Base-by-base conservation (phyloP, 495 filamentous ascomycete species). In the Sordaria brevicollis region DNA sequence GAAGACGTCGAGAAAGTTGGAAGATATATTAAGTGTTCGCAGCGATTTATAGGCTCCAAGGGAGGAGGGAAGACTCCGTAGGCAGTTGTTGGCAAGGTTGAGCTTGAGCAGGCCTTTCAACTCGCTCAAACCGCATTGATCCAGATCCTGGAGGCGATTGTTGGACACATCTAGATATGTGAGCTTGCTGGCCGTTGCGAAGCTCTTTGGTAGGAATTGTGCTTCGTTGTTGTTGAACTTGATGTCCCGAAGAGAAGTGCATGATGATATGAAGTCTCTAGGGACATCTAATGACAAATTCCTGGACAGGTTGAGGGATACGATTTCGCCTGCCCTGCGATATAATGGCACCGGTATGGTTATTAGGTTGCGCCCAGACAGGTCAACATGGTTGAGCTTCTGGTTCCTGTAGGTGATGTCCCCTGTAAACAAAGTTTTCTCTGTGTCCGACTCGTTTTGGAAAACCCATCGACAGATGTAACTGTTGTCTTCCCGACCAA, bases 401-500 rank as follows among this genome's bases (percentile, higher is more conserved):
- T 93, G 89, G 77, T 90, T 86, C 72, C 91, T 92, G 62, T 96
- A 89, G 5, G 90, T 93, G 11, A 93, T 88, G 65, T 98, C 94
- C 70, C 90, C 80, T 3, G 81, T 78, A 35, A 75, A 74, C 57
- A 81, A 76, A 31, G n/a, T n/a, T n/a, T n/a, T n/a, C 35, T 83
- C 81, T 77, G 91, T 93, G n/a, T 92, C 92, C 78, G 88, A 92
- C 74, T 96, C 88, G 70, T 92, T 91, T 11, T 90, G 83, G 77
- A 98, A 99, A 31, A 93, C 91, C 80, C 98, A 98, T 8, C 95
- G 92, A 74, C 94, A 94, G 7, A 99, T 85, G 73, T 98, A 98
- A 74, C 93, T 94, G 79, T 97, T 96, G 79, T 99, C 95, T 78
- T 99, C 95, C 57, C 95, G 88, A n/a, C 95, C 95, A 67, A 99